Percentiles rank a stretch among this genome's conserved stretches.
phyloP scores from a whole-genome alignment of 768 basidiomycete genomes.

The Serendipita indica region DNA sequence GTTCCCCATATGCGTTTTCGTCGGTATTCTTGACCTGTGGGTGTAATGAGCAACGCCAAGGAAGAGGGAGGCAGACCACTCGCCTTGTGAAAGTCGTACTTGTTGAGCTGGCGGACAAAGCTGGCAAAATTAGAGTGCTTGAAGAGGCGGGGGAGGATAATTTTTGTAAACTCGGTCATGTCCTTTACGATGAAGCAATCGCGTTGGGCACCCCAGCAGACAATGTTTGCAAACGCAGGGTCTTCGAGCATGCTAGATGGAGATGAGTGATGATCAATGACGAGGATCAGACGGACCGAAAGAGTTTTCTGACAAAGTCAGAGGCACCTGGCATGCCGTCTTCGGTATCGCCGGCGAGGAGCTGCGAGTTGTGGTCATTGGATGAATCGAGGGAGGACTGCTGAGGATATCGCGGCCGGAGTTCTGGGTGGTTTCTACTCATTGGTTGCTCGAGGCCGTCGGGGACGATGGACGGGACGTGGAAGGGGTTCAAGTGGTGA shows the following conservation, averaged over 20 bases:
- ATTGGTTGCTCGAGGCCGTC: too few species aligned
- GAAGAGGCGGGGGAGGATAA: conserved; percentile 78
- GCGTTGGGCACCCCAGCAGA: conserved; percentile 70
- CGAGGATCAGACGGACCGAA: conserved; percentile 43
- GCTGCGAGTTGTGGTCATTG: neutral
- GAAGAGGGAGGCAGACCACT: conserved; percentile 14
- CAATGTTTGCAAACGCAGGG: conserved; percentile 49
- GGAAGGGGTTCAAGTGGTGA: neutral
- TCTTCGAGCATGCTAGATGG: conserved; percentile 73
- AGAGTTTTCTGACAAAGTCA: conserved; percentile 90
- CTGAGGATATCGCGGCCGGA: neutral
- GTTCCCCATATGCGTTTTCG: conserved; percentile 54
- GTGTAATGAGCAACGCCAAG: neutral
- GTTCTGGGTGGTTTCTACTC: conserved; percentile 9
- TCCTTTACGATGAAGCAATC: conserved; percentile 93
- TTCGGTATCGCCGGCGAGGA: conserved; percentile 29
- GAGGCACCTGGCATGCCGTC: conserved; percentile 76
- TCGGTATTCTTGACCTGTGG: conserved; percentile 62
- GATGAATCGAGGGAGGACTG: neutral
- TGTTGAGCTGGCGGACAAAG: conserved; percentile 88
- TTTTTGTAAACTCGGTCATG: conserved; percentile 91
- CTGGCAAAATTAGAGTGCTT: conserved; percentile 90
- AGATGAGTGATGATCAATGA: conserved; percentile 9
- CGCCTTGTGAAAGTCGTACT: conserved; percentile 92
- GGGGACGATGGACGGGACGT: too few species aligned